Conservation (phyloP, 2,329 filamentous ascomycete genomes). For the Neonectria magnoliae region DNA sequence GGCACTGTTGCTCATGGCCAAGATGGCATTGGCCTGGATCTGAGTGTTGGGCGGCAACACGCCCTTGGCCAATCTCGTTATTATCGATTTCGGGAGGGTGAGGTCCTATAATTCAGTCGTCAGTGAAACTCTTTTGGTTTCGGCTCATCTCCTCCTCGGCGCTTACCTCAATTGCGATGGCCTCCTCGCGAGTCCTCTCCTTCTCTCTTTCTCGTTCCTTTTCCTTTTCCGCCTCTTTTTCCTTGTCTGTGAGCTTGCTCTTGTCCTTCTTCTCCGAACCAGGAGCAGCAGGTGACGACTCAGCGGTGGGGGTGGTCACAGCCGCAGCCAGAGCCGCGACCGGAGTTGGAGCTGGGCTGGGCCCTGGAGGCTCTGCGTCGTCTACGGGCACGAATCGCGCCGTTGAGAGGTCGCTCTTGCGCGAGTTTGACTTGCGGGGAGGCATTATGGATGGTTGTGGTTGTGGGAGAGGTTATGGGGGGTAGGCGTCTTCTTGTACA, state of each 20-base stretch:
- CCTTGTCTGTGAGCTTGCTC: constrained; percentile 40
- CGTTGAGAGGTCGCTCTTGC: constrained; percentile 58
- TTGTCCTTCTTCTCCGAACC: constrained; percentile 47
- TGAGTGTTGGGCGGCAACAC: constrained; percentile 83
- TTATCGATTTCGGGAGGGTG: constrained; percentile 81
- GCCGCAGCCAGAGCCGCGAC: constrained; percentile 35
- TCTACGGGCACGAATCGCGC: constrained; percentile 58
- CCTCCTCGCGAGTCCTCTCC: constrained; percentile 46
- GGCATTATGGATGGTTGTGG: constrained; percentile 55
- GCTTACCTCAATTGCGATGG: constrained; percentile 64
- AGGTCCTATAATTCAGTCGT: constrained; percentile 65
- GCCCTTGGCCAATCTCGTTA: constrained; percentile 81
- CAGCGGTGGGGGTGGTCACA: not conserved
- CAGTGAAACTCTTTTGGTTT: not conserved
- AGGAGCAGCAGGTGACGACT: constrained; percentile 35
- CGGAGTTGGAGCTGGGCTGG: constrained; percentile 29
- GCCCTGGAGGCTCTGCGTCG: constrained; percentile 45
- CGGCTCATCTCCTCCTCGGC: not conserved
- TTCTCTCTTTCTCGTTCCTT: constrained; percentile 49
- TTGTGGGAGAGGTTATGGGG: not conserved
- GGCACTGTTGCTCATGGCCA: constrained; percentile 82
- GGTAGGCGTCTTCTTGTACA: not conserved
- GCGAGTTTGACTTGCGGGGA: constrained; percentile 63
- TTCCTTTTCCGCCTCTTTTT: constrained; percentile 38
- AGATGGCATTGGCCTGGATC: constrained; percentile 82